Percentiles rank a stretch among this genome's conserved stretches.
Evolutionary conservation across 2,329 filamentous ascomycete genomes (phyloP).

Genomic region (Xenoacremonium recifei): DNA sequence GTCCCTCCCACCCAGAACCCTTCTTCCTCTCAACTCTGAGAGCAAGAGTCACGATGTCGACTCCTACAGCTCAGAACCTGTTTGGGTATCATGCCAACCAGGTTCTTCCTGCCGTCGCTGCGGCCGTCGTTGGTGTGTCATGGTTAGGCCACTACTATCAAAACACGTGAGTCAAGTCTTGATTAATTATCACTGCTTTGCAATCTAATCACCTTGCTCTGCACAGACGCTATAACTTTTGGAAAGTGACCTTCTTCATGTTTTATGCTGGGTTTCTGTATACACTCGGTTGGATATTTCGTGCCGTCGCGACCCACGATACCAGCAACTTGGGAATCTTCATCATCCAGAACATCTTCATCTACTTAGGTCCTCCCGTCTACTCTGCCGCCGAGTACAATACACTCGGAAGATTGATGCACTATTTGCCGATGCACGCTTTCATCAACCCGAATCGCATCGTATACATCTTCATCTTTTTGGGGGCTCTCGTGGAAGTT

Average conservation of each 20-base stretch:
- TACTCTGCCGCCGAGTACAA: constrained; percentile 26
- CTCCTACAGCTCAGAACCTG: constrained; percentile 18
- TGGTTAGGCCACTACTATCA: constrained; percentile 15
- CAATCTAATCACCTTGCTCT: too few relatives aligned
- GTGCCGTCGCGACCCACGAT: constrained; percentile 16
- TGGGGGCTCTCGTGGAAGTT: constrained; percentile 20
- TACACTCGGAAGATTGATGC: constrained; percentile 24
- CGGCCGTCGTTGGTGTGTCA: constrained; percentile 18
- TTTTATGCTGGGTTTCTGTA: constrained; percentile 24
- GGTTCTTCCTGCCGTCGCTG: constrained; percentile 17
- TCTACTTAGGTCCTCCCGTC: constrained; percentile 22
- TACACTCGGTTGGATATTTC: constrained; percentile 17
- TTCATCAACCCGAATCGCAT: constrained; percentile 24
- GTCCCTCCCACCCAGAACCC: too few relatives aligned
- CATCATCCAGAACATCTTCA: constrained; percentile 24
- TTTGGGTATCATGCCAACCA: constrained; percentile 25
- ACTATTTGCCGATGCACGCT: constrained; percentile 25
- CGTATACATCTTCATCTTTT: constrained; percentile 26
- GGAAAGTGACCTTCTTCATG: constrained; percentile 26
- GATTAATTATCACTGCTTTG: too few relatives aligned
- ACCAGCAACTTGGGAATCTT: constrained; percentile 20
- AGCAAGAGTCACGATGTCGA: too few relatives aligned
- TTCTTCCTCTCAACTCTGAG: too few relatives aligned
- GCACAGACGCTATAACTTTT: constrained; percentile 21
- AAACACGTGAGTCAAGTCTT: constrained; percentile 15